These are phyloP conservation scores for Passiflora organensis DNA, from an alignment of 345 rosid species.

Conservation along the genomic window DNA sequence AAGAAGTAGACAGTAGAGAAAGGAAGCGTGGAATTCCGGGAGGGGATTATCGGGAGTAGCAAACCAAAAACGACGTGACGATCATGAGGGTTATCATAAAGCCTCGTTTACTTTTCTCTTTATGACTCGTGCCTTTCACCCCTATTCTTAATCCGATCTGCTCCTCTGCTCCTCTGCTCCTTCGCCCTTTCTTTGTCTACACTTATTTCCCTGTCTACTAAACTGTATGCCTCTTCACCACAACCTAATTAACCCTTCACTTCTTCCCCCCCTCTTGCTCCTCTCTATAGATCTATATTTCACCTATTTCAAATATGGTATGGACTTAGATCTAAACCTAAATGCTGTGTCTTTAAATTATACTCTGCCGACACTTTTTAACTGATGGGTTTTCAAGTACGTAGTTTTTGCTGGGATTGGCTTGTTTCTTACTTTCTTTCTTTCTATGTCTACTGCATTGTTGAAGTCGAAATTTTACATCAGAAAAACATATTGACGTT, in stretches of 20 bases:
- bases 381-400: no score
- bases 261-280: no score
- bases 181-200: conserved; percentile 36
- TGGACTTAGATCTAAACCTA: no score
- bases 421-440: no score
- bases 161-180: conserved; percentile 35
- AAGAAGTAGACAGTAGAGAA: conserved; percentile 6
- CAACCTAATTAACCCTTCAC: no score
- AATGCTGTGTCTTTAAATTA: no score
- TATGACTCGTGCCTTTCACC: conserved; percentile 75
- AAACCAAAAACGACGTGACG: conserved; percentile 84
- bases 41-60: conserved; percentile 65
- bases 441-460: no score
- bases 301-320: no score
- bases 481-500: not conserved
- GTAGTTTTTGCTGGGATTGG: no score
- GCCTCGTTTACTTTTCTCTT: conserved; percentile 45
- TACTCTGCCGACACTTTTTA: no score
- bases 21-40: conserved; percentile 84
- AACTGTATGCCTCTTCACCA: not conserved
- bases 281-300: no score
- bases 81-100: conserved; percentile 57
- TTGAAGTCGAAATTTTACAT: no score
- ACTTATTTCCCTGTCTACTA: not conserved
- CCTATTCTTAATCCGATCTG: conserved; percentile 88